Conservation (phyloP, 495 filamentous ascomycete genomes). For the Hypoxylon subgilvum region DNA sequence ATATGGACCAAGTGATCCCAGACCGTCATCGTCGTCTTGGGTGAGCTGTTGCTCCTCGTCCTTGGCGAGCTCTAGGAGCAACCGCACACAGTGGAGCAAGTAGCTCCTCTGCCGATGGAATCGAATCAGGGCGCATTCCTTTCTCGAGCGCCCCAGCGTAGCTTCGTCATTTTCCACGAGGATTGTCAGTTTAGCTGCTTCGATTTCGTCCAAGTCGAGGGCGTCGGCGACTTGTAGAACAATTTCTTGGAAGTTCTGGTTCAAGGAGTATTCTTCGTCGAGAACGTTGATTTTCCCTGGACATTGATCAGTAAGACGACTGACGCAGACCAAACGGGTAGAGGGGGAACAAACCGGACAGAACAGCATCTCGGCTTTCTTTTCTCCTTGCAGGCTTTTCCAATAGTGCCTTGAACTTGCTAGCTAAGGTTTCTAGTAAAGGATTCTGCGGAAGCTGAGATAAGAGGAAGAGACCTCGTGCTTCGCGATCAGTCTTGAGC, state of each 20-base stretch:
- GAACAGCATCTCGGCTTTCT: constrained; percentile 60
- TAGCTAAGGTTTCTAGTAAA: constrained; percentile 70
- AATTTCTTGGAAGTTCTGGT: constrained; percentile 82
- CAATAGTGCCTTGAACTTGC: constrained; percentile 77
- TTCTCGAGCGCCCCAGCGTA: constrained; percentile 67
- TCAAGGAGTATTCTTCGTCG: constrained; percentile 78
- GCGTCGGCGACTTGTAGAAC: constrained; percentile 81
- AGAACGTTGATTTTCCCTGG: constrained; percentile 73
- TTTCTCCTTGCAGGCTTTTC: constrained; percentile 76
- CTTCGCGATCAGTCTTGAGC: constrained; percentile 58
- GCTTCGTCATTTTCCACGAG: constrained; percentile 68
- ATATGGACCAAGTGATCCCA: constrained; percentile 43
- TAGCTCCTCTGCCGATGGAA: constrained; percentile 83
- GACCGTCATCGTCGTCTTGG: constrained; percentile 44
- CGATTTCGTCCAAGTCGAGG: constrained; percentile 85
- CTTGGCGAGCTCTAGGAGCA: constrained; percentile 69
- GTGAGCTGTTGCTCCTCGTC: constrained; percentile 60
- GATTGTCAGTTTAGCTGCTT: constrained; percentile 76
- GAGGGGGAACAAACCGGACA: constrained; percentile 48
- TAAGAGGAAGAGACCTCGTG: constrained; percentile 60
- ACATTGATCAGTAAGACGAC: constrained; percentile 44
- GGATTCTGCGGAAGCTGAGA: constrained; percentile 42
- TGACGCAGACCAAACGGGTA: not conserved
- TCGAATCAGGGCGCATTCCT: constrained; percentile 75
- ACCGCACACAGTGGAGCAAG: constrained; percentile 79